Evolutionary conservation across 1,284 basidiomycete species (phyloP), one percentile per base, ranked within the genome.

Genomic region (Trichosporon ovoides): DNA sequence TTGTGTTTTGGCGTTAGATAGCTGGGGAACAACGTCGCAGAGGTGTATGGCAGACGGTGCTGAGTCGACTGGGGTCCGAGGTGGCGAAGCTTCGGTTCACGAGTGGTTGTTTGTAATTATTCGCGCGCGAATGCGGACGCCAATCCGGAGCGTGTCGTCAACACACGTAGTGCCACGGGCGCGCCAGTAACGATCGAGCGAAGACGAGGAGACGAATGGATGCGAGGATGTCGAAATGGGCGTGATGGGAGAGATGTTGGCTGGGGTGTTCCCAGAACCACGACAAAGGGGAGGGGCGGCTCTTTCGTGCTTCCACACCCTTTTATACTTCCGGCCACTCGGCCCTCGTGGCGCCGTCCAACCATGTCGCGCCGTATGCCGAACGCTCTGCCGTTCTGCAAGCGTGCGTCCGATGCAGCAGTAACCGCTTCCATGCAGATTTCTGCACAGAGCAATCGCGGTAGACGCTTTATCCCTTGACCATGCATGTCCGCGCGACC

Each of bases 91-190:
- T 11, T 22, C 38, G 31, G 34, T 16, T 28, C 38, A 31, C 28
- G 34, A 28, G n/a, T n/a, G 50, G n/a, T 52, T 49, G 22, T 28
- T 55, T 55, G 43, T 28, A 31, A 48, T 48, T 24, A 48, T 49
- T 55, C 36, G 49, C 54, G 54, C 46, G 7, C 35, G 36, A 24
- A 16, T 24, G 46, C 54, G 54, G 50, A 50, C 53, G 33, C 34
- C 24, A 28, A 22, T 24, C 43, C 43, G 43, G 43, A 48, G 43
- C 43, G 43, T 24, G 43, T 48, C 43, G 22, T 48, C 43, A 48
- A 14, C 24, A 48, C 43, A 28, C 24, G 43, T 28, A 18, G 43
- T 48, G 43, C 24, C 43, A 48, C 43, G 43, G 43, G 28, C 22
- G 43, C 43, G 43, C 43, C 43, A 48, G 43, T 28, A 28, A 24